Percentiles rank a stretch among this genome's conserved stretches.
phyloP scores from a whole-genome alignment of 2,329 filamentous ascomycete genomes.

The Aspergillus sp. region DNA sequence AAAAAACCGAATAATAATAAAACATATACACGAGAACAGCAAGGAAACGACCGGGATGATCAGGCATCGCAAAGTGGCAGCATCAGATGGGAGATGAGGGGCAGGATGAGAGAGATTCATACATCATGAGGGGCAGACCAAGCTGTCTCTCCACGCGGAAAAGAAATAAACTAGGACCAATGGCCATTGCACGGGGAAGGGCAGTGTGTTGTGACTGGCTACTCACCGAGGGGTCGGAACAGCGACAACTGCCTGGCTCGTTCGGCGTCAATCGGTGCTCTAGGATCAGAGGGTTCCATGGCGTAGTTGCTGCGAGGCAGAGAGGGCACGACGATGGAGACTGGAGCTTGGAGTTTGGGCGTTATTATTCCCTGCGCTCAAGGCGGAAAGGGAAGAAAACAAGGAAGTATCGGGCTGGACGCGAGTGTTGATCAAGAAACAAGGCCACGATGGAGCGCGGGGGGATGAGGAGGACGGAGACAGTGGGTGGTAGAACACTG shows the following conservation, averaged over 20 bases:
- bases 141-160: background rate
- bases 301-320: conserved; percentile 7
- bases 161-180: conserved; percentile 25
- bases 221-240: conserved; percentile 46
- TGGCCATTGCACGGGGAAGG: conserved; percentile 35
- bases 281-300: conserved; percentile 25
- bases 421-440: background rate
- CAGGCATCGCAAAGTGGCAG: background rate
- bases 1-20: no score
- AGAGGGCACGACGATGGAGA: background rate
- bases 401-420: background rate
- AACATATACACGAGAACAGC: background rate
- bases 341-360: conserved; percentile 5
- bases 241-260: conserved; percentile 44
- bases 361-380: conserved; percentile 21
- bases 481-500: background rate
- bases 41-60: conserved; percentile 3
- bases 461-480: background rate
- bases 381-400: conserved; percentile 20
- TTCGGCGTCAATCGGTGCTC: conserved; percentile 35
- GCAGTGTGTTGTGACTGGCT: conserved; percentile 33
- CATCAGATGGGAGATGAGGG: conserved; percentile 2
- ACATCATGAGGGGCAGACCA: conserved; percentile 1
- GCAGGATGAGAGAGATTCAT: background rate
- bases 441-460: background rate